Conservation (phyloP, 805 yeast genomes). For the Maudiozyma serrabonitensis region DNA sequence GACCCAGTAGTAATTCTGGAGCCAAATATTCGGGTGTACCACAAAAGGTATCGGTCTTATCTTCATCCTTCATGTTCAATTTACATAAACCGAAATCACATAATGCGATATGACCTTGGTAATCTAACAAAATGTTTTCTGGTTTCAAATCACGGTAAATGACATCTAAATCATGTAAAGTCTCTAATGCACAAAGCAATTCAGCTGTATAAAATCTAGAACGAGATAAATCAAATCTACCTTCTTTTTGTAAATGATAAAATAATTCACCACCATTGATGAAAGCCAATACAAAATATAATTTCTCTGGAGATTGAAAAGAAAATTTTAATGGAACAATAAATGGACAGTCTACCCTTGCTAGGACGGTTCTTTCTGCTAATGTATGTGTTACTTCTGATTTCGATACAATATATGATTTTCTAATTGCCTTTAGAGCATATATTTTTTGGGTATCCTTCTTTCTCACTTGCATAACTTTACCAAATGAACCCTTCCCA, state of each 20-base stretch:
- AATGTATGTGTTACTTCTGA: slow-evolving; percentile 93
- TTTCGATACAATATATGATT: slow-evolving; percentile 87
- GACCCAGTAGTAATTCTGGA: slow-evolving; percentile 83
- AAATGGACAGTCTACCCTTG: slow-evolving; percentile 88
- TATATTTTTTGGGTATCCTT: slow-evolving; percentile 91
- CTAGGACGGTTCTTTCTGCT: slow-evolving; percentile 92
- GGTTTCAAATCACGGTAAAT: slow-evolving; percentile 95
- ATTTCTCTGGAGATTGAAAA: slow-evolving; percentile 93
- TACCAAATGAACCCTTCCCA: slow-evolving; percentile 97
- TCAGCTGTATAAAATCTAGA: slow-evolving; percentile 93
- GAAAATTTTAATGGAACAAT: slow-evolving; percentile 93
- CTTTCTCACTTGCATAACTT: slow-evolving; percentile 96
- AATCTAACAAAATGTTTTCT: slow-evolving; percentile 86
- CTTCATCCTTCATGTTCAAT: slow-evolving; percentile 84
- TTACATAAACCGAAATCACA: slow-evolving; percentile 97
- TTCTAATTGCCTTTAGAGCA: slow-evolving; percentile 88
- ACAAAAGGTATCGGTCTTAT: slow-evolving; percentile 86
- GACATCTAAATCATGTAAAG: slow-evolving; percentile 82
- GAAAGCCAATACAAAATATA: slow-evolving; percentile 82
- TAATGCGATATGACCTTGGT: slow-evolving; percentile 94
- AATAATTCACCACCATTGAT: slow-evolving; percentile 96
- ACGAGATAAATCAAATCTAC: slow-evolving; percentile 79
- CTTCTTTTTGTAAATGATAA: slow-evolving; percentile 85
- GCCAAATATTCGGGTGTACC: slow-evolving; percentile 98
- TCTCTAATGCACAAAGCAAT: slow-evolving; percentile 83